These are phyloP conservation scores for Geranomyces michiganensis DNA, from an alignment of 192 early-diverging fungal species.

Conservation along the genomic window DNA sequence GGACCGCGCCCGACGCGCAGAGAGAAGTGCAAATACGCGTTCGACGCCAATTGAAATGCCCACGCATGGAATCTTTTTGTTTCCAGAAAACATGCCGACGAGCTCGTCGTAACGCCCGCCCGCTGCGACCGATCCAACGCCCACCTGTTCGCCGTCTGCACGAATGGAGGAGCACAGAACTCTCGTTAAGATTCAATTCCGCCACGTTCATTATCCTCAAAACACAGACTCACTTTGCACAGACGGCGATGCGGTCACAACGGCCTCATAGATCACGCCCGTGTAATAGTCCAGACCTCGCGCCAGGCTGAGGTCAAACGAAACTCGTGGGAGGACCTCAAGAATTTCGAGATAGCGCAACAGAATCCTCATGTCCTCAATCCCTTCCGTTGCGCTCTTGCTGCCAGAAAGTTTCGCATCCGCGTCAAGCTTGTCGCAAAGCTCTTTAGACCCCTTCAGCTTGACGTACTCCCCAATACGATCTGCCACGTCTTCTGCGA, in stretches of 20 bases:
- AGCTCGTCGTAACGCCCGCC: constrained; percentile 98
- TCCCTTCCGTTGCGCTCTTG: constrained; percentile 71
- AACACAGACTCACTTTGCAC: constrained; percentile 25
- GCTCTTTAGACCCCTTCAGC: constrained; percentile 74
- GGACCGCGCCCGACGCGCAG: constrained; percentile 10
- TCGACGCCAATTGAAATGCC: constrained; percentile 96
- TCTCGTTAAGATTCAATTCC: neutral
- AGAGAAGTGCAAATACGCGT: constrained; percentile 84
- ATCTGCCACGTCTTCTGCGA: constrained; percentile 79
- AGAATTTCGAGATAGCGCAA: constrained; percentile 86
- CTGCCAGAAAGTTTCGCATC: constrained; percentile 70
- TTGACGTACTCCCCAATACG: constrained; percentile 91
- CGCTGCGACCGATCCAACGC: constrained; percentile 93
- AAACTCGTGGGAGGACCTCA: constrained; percentile 69
- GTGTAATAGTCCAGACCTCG: constrained; percentile 99
- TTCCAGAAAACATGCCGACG: constrained; percentile 91
- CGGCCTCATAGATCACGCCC: constrained; percentile 97
- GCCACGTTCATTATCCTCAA: neutral
- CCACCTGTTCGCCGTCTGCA: constrained; percentile 72
- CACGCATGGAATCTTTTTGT: constrained; percentile 87
- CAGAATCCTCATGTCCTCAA: constrained; percentile 84
- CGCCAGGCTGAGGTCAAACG: constrained; percentile 94
- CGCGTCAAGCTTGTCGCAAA: constrained; percentile 71
- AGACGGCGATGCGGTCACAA: constrained; percentile 45
- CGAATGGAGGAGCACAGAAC: neutral